Evolutionary conservation across 2,329 filamentous ascomycete genomes (phyloP), one percentile per base, ranked within the genome.

Genomic region (Rhytidhysteron rufulum): DNA sequence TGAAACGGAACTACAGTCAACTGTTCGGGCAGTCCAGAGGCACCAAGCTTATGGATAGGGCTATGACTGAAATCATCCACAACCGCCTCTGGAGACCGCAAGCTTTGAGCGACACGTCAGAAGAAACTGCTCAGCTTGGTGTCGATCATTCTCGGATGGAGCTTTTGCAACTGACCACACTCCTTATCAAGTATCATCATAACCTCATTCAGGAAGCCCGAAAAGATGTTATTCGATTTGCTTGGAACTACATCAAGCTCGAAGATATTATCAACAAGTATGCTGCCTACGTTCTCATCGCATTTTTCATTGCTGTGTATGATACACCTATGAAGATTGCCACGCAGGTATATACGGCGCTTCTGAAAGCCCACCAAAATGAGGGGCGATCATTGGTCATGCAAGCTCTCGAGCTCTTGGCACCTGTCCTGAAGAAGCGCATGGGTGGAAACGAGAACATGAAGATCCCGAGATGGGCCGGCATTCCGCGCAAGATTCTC

Each of bases 201-300:
- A 79, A 80, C 22, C 86, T 89, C 39, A 78, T 98, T 2, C 86
- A 94, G 51, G 93, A 97, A 56, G 84, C 88, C 2, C 83, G 94
- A 27, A 98, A 98, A 66, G 93, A 98, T 49, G 91, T 98, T 47
- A 98, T 98, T 59, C 97, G 96, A 67, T 98, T 97, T 66, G 90
- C 89, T 3, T 99, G 93, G 93, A 95, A 90, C 15, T 97, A 95
- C 60, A 98, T 98, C 55, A 59, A 60, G 47, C 78, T 98, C n/a
- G 94, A 99, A 58, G 93, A 99, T 64, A 87, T 95, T 42, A 95
- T 98, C 71, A 98, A 97, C 73, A 98, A 98, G 66, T 93, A 97
- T 63, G 93, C 91, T 1, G 90, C 93, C 3, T 98, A 98, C 56
- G 91, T 96, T 4, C 82, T 98, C 5, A 94, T 98, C 45, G 89